Evolutionary conservation across 805 yeast genomes (phyloP), one percentile per base, ranked within the genome.

Genomic region (Sugiyamaella boreocaroliniensis): DNA sequence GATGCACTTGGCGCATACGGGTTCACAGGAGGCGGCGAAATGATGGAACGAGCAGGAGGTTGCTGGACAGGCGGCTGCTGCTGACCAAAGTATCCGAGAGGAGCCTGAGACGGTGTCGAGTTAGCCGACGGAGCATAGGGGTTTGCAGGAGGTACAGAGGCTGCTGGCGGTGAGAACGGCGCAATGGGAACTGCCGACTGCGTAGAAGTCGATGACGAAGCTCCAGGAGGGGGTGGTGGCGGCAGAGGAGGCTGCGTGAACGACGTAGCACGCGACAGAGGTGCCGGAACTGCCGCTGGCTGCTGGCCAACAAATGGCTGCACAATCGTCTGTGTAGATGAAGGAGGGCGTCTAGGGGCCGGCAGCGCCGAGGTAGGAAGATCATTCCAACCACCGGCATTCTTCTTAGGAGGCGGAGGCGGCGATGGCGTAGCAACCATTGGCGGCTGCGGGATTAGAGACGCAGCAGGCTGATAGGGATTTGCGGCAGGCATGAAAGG

Each of bases 251-350:
- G 48, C 15, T 22, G 12, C 11, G 32, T 18, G 45, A 45, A 41
- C 15, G 53, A 50, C 29, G 55, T 45, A 1, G 55, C 58, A 9
- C 64, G 54, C 53, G 70, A 67, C 15, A 32, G 45, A 53, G 68
- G 67, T 55, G 70, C 69, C 37, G 76, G 73, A 46, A 63, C 52
- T 16, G 65, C 51, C 7, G 67, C 55, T 11, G 63, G 59, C 29
- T 62, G 53, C 48, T 55, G 55, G 45, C 53, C 50, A 8, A 59
- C 59, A 51, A 57, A 57, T 9, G 65, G 61, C 15, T 55, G 46
- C 12, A 55, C 51, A 43, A 58, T 49, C 11, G 60, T 46, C 41
- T 62, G 55, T 15, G 67, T 60, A 11, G 63, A 55, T 11, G 69
- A 64, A 15, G 66, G 64, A 11, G 66, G 55, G 29, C 61, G 52